Evolutionary conservation across 1,284 basidiomycete genomes (phyloP).

Genomic region (Boletus sp.): DNA sequence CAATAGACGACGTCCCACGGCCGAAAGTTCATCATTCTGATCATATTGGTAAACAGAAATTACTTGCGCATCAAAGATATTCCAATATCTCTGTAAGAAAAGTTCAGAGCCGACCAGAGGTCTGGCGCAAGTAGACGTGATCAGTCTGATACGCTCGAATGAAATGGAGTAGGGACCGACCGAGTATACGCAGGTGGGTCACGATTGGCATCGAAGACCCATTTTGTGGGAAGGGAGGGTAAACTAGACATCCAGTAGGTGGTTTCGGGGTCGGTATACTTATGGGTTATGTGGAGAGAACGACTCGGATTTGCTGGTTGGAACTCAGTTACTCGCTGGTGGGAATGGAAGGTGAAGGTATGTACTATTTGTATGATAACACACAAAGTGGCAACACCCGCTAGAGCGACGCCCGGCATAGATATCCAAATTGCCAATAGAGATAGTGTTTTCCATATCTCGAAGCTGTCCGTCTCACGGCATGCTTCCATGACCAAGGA

Average conservation of each 20-base stretch:
- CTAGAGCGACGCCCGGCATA: too few relatives aligned
- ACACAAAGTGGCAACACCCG: too few relatives aligned
- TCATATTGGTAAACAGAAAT: neutral
- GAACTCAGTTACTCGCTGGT: too few relatives aligned
- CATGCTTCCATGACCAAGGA: too few relatives aligned
- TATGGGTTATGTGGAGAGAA: too few relatives aligned
- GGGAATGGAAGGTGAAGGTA: too few relatives aligned
- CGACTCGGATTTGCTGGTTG: neutral
- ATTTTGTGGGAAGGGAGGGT: neutral
- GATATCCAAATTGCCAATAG: too few relatives aligned
- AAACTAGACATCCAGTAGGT: neutral
- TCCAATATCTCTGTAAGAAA: slow-evolving; percentile 14
- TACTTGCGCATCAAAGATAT: slow-evolving; percentile 17
- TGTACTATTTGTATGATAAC: too few relatives aligned
- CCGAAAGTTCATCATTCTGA: neutral
- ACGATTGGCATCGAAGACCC: slow-evolving; percentile 11
- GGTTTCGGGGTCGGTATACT: neutral
- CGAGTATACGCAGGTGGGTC: slow-evolving; percentile 19
- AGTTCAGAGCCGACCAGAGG: slow-evolving; percentile 22
- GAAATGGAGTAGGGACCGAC: neutral
- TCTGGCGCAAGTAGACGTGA: neutral
- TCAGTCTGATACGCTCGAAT: neutral
- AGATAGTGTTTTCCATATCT: too few relatives aligned
- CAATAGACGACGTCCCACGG: neutral
- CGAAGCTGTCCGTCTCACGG: too few relatives aligned